phyloP scores from a whole-genome alignment of 2,329 filamentous ascomycete species.

The Xylogone sp. region DNA sequence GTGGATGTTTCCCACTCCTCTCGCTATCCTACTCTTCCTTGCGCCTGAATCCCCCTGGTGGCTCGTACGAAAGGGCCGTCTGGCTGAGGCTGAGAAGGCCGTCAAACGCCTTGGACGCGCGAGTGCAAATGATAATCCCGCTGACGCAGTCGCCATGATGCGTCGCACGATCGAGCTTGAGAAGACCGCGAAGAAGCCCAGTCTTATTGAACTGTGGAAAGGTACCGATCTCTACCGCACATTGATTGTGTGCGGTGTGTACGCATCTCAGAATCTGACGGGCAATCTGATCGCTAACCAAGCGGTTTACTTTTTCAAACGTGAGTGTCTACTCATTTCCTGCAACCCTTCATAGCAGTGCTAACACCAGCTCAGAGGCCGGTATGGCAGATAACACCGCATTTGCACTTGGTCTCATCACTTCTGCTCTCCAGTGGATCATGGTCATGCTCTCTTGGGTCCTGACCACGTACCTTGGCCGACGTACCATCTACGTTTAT shows the following conservation, averaged over 20 bases:
- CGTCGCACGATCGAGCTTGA: constrained; percentile 53
- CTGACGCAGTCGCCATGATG: constrained; percentile 54
- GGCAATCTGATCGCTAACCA: constrained; percentile 62
- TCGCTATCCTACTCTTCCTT: constrained; percentile 43
- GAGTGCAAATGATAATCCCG: constrained; percentile 31
- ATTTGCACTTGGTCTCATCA: constrained; percentile 61
- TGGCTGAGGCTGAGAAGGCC: constrained; percentile 36
- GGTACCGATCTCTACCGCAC: constrained; percentile 52
- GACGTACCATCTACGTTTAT: constrained; percentile 62
- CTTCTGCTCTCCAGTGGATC: constrained; percentile 57
- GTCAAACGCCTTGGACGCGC: constrained; percentile 46
- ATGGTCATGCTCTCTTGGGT: constrained; percentile 66
- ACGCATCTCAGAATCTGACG: constrained; percentile 57
- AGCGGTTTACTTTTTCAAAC: constrained; percentile 55
- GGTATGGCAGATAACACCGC: constrained; percentile 50
- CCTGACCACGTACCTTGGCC: constrained; percentile 59
- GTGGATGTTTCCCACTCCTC: constrained; percentile 50
- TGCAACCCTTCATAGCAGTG: constrained; percentile 12
- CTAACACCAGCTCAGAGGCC: constrained; percentile 48
- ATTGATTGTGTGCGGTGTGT: constrained; percentile 52
- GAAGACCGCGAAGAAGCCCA: constrained; percentile 42
- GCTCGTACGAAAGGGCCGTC: constrained; percentile 42
- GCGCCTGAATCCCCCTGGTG: constrained; percentile 45
- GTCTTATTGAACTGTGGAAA: constrained; percentile 47
- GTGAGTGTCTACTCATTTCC: constrained; percentile 13